Conservation (phyloP, 345 rosid genomes). For the Mercurialis annua region DNA sequence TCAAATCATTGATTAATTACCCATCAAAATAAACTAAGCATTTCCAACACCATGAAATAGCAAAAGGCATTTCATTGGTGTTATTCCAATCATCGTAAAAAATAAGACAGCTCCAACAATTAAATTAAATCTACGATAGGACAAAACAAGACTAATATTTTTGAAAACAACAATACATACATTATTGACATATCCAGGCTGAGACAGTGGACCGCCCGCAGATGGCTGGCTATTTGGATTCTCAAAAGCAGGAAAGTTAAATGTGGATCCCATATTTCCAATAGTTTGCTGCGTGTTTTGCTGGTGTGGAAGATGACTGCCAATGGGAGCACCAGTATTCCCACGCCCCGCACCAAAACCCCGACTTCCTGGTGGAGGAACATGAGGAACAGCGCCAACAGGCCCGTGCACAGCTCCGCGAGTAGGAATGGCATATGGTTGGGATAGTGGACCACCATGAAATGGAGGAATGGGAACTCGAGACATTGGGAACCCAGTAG, state of each 20-base stretch:
- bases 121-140: background rate
- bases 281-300: constrained; percentile 70
- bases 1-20: no score
- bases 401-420: constrained; percentile 92
- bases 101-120: background rate
- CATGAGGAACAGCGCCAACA: constrained; percentile 88
- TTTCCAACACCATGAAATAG: no score
- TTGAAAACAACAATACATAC: constrained; percentile 15
- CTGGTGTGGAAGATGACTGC: constrained; percentile 83
- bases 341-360: constrained; percentile 97
- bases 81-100: no score
- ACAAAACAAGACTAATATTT: background rate
- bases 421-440: constrained; percentile 94
- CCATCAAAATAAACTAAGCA: no score
- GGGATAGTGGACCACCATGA: constrained; percentile 80
- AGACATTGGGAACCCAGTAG: constrained; percentile 82
- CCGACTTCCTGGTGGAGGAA: constrained; percentile 74
- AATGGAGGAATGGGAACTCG: constrained; percentile 76
- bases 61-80: no score
- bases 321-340: constrained; percentile 63
- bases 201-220: constrained; percentile 83
- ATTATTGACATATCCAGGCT: constrained; percentile 90
- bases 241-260: constrained; percentile 71
- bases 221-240: constrained; percentile 93
- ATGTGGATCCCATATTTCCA: constrained; percentile 77